Percentiles rank a stretch among this genome's conserved stretches.
Evolutionary conservation across 495 filamentous ascomycete genomes (phyloP).

Genomic region (Schizothecium vesticola): DNA sequence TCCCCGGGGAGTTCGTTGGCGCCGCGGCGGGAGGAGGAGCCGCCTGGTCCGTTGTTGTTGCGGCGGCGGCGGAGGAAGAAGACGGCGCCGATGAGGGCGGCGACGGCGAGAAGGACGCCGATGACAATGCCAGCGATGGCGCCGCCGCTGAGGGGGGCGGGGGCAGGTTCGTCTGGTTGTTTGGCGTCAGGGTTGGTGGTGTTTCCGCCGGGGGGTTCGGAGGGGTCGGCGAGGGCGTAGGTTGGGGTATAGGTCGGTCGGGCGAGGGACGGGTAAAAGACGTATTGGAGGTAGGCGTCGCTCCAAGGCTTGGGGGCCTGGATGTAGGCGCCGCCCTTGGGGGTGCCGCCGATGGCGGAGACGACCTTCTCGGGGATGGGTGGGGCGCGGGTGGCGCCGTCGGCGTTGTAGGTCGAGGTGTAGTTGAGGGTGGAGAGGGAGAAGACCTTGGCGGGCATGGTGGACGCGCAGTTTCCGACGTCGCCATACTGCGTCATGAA

Average conservation of each 20-base stretch:
- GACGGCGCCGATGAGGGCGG: not conserved
- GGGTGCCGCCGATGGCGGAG: slow-evolving; percentile 12
- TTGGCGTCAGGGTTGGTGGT: not conserved
- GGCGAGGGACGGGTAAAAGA: slow-evolving; percentile 11
- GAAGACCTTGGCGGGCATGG: slow-evolving; percentile 15
- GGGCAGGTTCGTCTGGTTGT: not conserved
- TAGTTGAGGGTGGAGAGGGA: slow-evolving; percentile 10
- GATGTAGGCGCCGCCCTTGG: slow-evolving; percentile 11
- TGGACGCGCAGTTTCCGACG: slow-evolving; percentile 6
- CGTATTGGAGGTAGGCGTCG: slow-evolving; percentile 14
- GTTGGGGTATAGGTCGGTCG: slow-evolving; percentile 11
- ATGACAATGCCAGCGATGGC: slow-evolving; percentile 5
- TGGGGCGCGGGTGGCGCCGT: slow-evolving; percentile 6
- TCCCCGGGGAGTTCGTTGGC: slow-evolving; percentile 2
- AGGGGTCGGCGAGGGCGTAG: slow-evolving; percentile 9
- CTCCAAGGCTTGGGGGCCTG: slow-evolving; percentile 8
- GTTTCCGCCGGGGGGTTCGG: not conserved
- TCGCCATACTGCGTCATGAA: slow-evolving; percentile 3
- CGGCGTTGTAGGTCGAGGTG: slow-evolving; percentile 10
- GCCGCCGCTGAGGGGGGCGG: not conserved
- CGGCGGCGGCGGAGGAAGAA: not conserved
- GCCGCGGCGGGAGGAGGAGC: not conserved
- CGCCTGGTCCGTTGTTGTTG: not conserved
- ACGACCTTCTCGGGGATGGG: slow-evolving; percentile 9
- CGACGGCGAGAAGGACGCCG: not conserved